Evolutionary conservation across 257 asterid genomes (phyloP).

Genomic region (Plantago elongata): DNA sequence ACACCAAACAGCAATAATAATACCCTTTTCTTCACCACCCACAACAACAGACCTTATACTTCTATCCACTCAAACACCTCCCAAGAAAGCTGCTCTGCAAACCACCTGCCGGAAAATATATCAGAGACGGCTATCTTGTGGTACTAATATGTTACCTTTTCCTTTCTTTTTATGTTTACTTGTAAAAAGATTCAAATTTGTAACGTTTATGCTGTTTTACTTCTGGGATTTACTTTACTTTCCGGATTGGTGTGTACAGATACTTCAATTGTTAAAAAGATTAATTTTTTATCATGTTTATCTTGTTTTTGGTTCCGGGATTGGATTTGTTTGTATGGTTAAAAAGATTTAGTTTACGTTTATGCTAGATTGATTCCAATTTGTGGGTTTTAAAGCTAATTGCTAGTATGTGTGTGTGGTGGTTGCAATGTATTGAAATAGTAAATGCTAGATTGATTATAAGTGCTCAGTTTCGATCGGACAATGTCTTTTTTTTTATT

Average conservation of each 20-base stretch:
- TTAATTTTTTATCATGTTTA: neutral
- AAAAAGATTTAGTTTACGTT: too few relatives aligned
- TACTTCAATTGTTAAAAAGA: constrained; percentile 8
- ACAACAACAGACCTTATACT: constrained; percentile 21
- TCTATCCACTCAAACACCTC: constrained; percentile 28
- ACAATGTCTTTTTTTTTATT: too few relatives aligned
- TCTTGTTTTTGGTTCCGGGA: neutral
- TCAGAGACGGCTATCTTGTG: constrained; percentile 94
- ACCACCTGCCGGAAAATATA: constrained; percentile 62
- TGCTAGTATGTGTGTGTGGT: too few relatives aligned
- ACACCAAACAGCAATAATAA: constrained; percentile 25
- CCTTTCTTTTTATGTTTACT: constrained; percentile 4
- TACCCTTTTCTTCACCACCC: constrained; percentile 31
- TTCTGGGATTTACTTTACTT: constrained; percentile 9
- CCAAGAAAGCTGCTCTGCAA: constrained; percentile 55
- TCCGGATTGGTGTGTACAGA: too few relatives aligned
- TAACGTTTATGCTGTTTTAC: neutral
- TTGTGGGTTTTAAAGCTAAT: too few relatives aligned
- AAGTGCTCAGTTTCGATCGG: too few relatives aligned
- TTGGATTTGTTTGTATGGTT: neutral
- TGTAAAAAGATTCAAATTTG: constrained; percentile 11
- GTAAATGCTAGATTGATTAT: too few relatives aligned
- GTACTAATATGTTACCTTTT: constrained; percentile 34
- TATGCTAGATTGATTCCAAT: too few relatives aligned
- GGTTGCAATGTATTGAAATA: too few relatives aligned